Conservation (phyloP, 495 filamentous ascomycete species). For the Hypoxylon trugodes region DNA sequence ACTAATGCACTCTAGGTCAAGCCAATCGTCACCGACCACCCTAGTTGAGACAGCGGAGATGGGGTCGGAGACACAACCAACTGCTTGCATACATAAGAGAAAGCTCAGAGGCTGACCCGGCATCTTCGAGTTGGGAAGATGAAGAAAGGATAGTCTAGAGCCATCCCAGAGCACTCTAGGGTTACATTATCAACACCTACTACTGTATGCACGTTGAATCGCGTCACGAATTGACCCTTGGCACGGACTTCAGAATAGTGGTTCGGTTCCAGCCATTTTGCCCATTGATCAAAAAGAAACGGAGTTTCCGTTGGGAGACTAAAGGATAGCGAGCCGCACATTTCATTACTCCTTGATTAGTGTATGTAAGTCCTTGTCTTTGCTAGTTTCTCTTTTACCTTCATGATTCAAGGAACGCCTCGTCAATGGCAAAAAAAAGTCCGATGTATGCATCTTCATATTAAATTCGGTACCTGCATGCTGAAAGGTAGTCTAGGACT, state of each 20-base stretch:
- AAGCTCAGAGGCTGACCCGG: slow-evolving; percentile 17
- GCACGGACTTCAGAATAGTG: slow-evolving; percentile 25
- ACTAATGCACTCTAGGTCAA: slow-evolving; percentile 16
- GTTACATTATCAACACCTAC: slow-evolving; percentile 35
- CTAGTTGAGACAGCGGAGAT: slow-evolving; percentile 11
- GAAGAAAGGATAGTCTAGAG: slow-evolving; percentile 25
- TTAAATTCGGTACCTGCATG: slow-evolving; percentile 37
- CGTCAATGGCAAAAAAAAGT: neutral
- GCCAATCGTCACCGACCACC: slow-evolving; percentile 19
- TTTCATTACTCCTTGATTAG: neutral
- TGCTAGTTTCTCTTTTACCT: neutral
- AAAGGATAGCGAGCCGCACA: neutral
- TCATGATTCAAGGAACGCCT: neutral
- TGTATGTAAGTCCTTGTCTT: no score
- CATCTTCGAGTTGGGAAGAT: neutral
- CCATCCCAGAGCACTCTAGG: no score
- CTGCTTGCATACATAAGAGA: no score
- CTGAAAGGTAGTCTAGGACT: neutral
- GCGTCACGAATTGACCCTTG: slow-evolving; percentile 38
- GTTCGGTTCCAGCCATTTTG: slow-evolving; percentile 12
- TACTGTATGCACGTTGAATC: slow-evolving; percentile 38
- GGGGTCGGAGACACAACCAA: no score
- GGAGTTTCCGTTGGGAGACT: slow-evolving; percentile 21
- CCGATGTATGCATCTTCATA: neutral
- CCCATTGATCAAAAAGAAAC: slow-evolving; percentile 5